Base-by-base conservation (phyloP, 2,329 filamentous ascomycete genomes). In the Nothopassalora personata region DNA sequence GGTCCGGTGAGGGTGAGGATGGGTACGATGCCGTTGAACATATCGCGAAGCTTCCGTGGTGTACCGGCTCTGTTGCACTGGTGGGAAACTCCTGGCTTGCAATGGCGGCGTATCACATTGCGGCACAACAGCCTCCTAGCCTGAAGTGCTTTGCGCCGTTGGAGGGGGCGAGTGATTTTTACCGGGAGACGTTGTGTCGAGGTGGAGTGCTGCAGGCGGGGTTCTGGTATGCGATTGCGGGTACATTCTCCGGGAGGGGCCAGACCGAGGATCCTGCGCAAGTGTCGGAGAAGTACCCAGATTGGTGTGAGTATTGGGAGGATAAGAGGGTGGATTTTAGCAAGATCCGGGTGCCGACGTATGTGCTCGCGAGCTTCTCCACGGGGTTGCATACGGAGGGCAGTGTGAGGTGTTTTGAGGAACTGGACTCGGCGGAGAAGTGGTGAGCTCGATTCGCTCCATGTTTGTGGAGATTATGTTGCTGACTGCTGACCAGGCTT, bases 101-200 rank as follows among this genome's bases (percentile, higher is more conserved):
- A 0, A 77, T 73, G 45, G 67, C 72, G 0, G 76, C 79, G 56
- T 70, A 64, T 64, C 74, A 74, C 53, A 72, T 77, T 18, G 77
- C 76, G 0, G 67, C 75, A 0, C 65, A 74, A 45, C 68, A 73
- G 13, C 78, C 78, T 9, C 77, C 77, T 0, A 70, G 67, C 7
- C 68, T 80, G 4, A 72, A 70, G 27, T 72, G 73, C 0, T 77
- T 80, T 47, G 77, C 76, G 1, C 80, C 70, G 46, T 77, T 76
- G 77, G 79, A 81, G 64, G 78, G 76, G 11, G 74, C 67, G 19
- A 72, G 72, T 0, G 79, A 81, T 60, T 60, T 80, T 1, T 81
- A 77, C 61, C 73, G 77, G 3, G 78, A 81, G 60, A 73, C 77
- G 36, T 76, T 79, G 60, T 72, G 69, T 39, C 72, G 78, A 1